Base-by-base conservation (phyloP, 1,284 basidiomycete genomes). In the Cutaneotrichosporon sp. region DNA sequence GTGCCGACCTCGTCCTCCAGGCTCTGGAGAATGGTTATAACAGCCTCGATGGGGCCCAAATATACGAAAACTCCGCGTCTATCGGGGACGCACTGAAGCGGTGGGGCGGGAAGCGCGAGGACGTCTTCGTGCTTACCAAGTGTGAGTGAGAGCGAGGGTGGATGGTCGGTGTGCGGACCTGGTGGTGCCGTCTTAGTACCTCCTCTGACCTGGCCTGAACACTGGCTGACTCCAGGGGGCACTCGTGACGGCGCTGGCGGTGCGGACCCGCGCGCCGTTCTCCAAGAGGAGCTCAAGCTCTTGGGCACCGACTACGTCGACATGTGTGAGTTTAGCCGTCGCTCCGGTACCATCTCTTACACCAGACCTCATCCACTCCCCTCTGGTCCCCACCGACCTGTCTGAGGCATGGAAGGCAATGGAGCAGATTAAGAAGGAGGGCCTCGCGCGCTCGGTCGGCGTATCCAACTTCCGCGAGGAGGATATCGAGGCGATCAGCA, bases 381-480 rank as follows among this genome's bases (percentile, higher is more conserved):
- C 86, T 0, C 49, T 74, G 42, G 66, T 58, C 14, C 42, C 52
- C 8, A 52, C 34, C n/a, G 22, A 57, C 34, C 49, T 67, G 24
- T 49, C 61, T 20, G 68, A 72, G 27, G 64, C 64, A 14, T 92
- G 89, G 89, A 79, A 79, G 57, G 79, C 79, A 12, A 80, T 91
- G 79, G 87, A 90, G 67, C 80, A 79, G 39, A 72, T 85, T 45
- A 79, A 86, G 71, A 74, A 74, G 43, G 82, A 82, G 42, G 87
- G 87, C 1, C 73, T 89, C 41, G 77, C 86, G 33, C 85, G 80
- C 70, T 84, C 82, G 35, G 87, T 93, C 54, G 90, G 90, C 2
- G 88, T 94, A 14, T 88, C 85, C 49, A 93, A 93, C 76, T 91
- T 86, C 71, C 79, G 78, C 16, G 78, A 84, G 17, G 75, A 81